Conservation (phyloP, 1,284 basidiomycete genomes). For the Inonotus hispidus region DNA sequence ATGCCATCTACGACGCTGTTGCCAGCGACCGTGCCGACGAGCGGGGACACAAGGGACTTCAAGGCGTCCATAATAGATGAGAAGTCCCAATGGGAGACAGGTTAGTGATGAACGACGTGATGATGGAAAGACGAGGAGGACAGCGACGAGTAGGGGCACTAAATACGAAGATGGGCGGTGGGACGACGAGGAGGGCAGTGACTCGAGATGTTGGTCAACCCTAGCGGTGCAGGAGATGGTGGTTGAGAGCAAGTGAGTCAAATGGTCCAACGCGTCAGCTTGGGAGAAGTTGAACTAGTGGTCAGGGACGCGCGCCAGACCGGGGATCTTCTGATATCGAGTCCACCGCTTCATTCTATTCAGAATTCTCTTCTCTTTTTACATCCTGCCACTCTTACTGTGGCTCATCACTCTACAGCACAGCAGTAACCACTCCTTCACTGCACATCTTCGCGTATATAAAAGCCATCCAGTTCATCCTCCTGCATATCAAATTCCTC, state of each 20-base stretch:
- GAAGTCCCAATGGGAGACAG: not conserved
- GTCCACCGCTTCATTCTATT: not conserved
- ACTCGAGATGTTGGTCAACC: not conserved
- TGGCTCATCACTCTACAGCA: not conserved
- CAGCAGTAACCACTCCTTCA: not conserved
- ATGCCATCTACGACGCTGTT: conserved; percentile 77
- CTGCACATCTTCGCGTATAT: not conserved
- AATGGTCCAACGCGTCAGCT: not conserved
- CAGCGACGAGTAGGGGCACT: not conserved
- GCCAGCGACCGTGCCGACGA: conserved; percentile 66
- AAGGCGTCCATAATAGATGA: conserved; percentile 58
- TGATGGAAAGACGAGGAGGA: not conserved
- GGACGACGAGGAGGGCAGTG: not conserved
- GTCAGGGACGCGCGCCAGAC: not conserved
- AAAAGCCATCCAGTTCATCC: not conserved
- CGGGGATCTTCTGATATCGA: not conserved
- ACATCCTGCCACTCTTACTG: not conserved
- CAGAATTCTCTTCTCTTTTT: not conserved
- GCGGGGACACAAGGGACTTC: conserved; percentile 75
- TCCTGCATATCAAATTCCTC: not conserved
- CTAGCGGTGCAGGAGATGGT: conserved; percentile 1
- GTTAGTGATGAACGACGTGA: not conserved
- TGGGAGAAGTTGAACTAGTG: not conserved
- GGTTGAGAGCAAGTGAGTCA: conserved; percentile 5
- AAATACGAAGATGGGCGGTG: not conserved